phyloP scores from a whole-genome alignment of 225 moss, liverwort and hornwort genomes.

The Polytrichum commune region DNA sequence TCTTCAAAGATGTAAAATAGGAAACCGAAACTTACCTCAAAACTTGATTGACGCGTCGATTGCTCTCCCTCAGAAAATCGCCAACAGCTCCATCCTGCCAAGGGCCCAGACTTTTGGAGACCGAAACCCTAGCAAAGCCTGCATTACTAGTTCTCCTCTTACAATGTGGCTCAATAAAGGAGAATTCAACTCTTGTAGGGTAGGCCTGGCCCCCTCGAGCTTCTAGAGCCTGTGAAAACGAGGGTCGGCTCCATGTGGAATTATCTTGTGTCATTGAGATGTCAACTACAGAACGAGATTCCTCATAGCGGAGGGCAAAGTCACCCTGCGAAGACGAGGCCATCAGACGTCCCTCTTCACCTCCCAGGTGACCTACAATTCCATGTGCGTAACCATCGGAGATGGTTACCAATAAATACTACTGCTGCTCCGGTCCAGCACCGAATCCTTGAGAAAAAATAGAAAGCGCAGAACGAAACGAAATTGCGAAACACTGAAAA shows the following conservation, averaged over 20 bases:
- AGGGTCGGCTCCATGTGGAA: constrained; percentile 15
- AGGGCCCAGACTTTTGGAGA: constrained; percentile 23
- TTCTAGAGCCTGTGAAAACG: constrained; percentile 28
- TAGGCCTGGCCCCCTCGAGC: constrained; percentile 8
- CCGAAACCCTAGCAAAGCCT: constrained; percentile 38
- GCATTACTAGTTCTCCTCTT: constrained; percentile 14
- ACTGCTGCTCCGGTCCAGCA: too few relatives aligned
- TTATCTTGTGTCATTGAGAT: constrained; percentile 15
- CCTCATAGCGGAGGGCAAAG: constrained; percentile 22
- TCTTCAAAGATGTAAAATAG: neutral
- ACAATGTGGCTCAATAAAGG: constrained; percentile 27
- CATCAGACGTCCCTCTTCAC: neutral
- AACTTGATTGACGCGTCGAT: constrained; percentile 32
- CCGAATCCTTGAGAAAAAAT: too few relatives aligned
- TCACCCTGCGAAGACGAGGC: constrained; percentile 7
- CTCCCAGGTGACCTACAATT: too few relatives aligned
- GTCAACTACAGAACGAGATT: constrained; percentile 10
- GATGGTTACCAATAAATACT: too few relatives aligned
- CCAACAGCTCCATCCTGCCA: constrained; percentile 43
- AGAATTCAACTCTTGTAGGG: constrained; percentile 10
- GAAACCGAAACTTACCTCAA: constrained; percentile 33
- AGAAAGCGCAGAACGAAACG: too few relatives aligned
- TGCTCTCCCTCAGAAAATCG: constrained; percentile 42
- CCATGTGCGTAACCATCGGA: too few relatives aligned
- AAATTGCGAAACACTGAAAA: too few relatives aligned